Percentiles rank a stretch among this genome's conserved stretches.
phyloP scores from a whole-genome alignment of 2,329 filamentous ascomycete genomes.

The Xylaria sp. region DNA sequence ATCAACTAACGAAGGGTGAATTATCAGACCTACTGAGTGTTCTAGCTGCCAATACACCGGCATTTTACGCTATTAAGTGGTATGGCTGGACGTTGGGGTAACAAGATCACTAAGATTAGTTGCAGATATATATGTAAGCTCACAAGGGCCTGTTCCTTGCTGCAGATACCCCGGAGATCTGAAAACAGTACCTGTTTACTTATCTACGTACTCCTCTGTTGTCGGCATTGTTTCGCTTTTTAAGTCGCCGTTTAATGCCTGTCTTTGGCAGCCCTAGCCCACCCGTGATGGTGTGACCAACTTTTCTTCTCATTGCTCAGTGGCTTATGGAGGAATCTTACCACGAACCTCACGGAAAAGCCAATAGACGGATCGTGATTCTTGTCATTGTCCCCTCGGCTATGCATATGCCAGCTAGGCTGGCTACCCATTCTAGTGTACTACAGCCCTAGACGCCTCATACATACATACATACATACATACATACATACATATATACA shows the following conservation, averaged over 20 bases:
- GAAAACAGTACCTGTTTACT: no score
- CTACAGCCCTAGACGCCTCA: background rate
- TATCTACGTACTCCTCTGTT: background rate
- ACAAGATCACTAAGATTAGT: background rate
- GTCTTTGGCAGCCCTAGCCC: background rate
- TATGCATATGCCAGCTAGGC: background rate
- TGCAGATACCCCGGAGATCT: slow-evolving; percentile 11
- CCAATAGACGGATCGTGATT: background rate
- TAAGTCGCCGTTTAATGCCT: background rate
- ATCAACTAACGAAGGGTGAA: no score
- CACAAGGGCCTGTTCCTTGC: background rate
- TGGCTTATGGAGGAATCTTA: no score
- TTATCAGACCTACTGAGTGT: no score
- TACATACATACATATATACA: background rate
- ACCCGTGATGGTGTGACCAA: no score
- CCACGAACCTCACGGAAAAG: no score
- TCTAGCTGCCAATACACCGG: background rate
- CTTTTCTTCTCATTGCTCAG: no score
- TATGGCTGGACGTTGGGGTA: background rate
- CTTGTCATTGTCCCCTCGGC: background rate
- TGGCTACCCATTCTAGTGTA: no score
- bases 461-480: background rate
- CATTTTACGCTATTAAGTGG: background rate
- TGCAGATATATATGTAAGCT: slow-evolving; percentile 5
- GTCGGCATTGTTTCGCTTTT: background rate